A percentile compares a stretch with the other conserved stretches of the same genome.
Evolutionary conservation across 2,329 filamentous ascomycete genomes (phyloP).

Genomic region (Trichophyton simii): DNA sequence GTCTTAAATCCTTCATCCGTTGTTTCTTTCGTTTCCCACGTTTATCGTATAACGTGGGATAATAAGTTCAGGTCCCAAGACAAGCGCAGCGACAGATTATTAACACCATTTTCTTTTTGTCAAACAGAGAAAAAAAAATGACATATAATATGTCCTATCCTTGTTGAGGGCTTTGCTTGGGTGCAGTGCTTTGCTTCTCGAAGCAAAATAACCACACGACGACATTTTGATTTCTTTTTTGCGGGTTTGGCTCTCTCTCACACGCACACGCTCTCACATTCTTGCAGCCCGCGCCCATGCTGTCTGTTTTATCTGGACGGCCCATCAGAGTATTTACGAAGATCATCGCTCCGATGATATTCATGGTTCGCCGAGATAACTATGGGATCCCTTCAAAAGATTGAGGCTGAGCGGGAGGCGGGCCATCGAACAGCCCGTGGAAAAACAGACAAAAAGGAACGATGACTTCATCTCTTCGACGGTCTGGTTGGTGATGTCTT

Average conservation of each 20-base stretch:
- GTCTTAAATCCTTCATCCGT: not conserved
- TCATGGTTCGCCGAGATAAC: not conserved
- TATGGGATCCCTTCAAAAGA: not conserved
- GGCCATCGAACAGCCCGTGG: not conserved
- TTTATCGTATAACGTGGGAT: not conserved
- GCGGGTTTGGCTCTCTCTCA: not conserved
- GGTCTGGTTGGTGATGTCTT: not conserved
- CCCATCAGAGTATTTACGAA: not conserved
- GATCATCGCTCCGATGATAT: not conserved
- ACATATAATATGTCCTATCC: not conserved
- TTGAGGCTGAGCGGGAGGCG: not conserved
- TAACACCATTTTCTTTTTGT: not conserved
- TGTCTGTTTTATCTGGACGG: conserved; percentile 3
- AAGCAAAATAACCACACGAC: not conserved
- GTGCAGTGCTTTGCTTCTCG: not conserved
- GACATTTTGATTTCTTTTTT: not conserved
- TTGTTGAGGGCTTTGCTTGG: not conserved
- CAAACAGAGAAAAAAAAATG: not conserved
- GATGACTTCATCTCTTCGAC: not conserved
- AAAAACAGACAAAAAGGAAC: not conserved
- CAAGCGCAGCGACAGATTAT: not conserved
- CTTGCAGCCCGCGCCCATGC: not conserved
- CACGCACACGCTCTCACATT: not conserved
- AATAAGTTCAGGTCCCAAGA: not conserved
- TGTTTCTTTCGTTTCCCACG: not conserved